Evolutionary conservation across 2,329 filamentous ascomycete genomes (phyloP).

Genomic region (Neurospora crassa): DNA sequence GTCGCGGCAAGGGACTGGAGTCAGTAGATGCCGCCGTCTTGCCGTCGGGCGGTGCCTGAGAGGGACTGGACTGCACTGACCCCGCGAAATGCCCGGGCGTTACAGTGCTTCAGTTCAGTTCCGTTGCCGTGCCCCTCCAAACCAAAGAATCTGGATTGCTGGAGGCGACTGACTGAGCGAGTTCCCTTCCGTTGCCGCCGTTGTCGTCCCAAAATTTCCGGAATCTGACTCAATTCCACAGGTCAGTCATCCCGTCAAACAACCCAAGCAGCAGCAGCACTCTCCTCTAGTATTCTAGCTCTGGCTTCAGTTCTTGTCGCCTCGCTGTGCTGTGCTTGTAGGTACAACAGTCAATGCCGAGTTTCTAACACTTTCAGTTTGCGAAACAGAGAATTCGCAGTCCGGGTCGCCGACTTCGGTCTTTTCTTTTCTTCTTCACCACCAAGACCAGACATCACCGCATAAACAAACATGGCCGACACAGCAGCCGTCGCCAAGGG

Average conservation of each 20-base stretch:
- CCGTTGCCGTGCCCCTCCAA: not conserved
- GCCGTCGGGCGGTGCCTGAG: not conserved
- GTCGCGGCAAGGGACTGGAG: not conserved
- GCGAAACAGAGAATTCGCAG: not conserved
- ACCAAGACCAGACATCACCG: slow-evolving; percentile 1
- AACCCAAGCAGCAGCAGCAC: not conserved
- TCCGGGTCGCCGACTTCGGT: not conserved
- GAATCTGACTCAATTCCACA: not conserved
- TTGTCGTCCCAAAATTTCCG: slow-evolving; percentile 1
- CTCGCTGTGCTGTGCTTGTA: not conserved
- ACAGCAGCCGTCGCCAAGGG: slow-evolving; percentile 33
- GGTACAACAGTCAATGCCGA: not conserved
- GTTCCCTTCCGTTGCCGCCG: no score
- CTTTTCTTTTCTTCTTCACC: not conserved
- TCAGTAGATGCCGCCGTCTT: not conserved
- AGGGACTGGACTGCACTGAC: not conserved
- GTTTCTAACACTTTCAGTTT: not conserved
- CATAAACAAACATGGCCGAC: slow-evolving; percentile 31
- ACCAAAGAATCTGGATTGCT: not conserved
- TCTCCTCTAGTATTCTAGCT: not conserved
- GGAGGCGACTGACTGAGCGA: not conserved
- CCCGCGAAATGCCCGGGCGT: not conserved
- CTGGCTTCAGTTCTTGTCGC: not conserved
- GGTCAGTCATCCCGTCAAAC: not conserved
- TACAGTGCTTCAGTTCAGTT: not conserved